These are phyloP conservation scores for Aspergillus glaucus DNA, from an alignment of 2,329 filamentous ascomycete species.

Conservation along the genomic window DNA sequence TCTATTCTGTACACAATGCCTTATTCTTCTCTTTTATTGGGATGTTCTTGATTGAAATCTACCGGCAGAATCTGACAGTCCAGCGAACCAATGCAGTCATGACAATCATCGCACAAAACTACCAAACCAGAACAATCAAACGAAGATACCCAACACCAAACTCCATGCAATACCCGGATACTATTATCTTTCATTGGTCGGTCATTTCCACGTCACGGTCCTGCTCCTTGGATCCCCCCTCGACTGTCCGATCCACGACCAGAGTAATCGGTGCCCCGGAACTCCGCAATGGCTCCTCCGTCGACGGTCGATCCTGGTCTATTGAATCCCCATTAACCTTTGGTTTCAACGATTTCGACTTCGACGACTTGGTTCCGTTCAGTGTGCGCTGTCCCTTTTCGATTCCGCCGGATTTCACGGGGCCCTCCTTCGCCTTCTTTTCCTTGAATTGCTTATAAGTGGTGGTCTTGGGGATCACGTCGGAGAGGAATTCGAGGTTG, in stretches of 20 bases:
- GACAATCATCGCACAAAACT: no score
- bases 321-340: constrained; percentile 18
- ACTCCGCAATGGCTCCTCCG: constrained; percentile 15
- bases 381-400: constrained; percentile 36
- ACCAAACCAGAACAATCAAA: no score
- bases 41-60: no score
- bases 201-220: constrained; percentile 57
- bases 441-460: constrained; percentile 75
- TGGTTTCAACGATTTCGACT: constrained; percentile 7
- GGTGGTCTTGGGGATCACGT: constrained; percentile 81
- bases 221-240: constrained; percentile 31
- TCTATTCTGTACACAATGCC: no score
- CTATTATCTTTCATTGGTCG: constrained; percentile 33
- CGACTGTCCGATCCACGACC: constrained; percentile 48
- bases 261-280: constrained; percentile 46
- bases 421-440: constrained; percentile 39
- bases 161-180: not conserved
- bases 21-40: no score
- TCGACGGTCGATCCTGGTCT: constrained; percentile 10
- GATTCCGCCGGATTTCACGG: constrained; percentile 20
- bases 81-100: no score
- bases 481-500: constrained; percentile 88
- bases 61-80: no score
- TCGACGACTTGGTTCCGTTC: constrained; percentile 19
- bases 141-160: not conserved